Evolutionary conservation across 2,329 filamentous ascomycete species (phyloP).

Genomic region (Penicillium sp.): DNA sequence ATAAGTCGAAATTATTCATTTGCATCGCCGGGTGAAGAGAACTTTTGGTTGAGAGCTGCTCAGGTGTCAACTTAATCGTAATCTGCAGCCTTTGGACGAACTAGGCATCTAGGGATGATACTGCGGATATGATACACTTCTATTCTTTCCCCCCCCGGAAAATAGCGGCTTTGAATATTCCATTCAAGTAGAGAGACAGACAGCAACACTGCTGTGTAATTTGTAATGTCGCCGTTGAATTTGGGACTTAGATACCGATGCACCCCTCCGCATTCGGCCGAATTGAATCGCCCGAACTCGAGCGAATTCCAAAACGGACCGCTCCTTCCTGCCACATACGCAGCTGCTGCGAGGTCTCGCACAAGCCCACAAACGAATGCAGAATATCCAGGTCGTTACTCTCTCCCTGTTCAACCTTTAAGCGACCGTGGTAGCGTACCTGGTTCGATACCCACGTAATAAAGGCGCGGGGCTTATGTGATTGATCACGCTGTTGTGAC

Average conservation of each 20-base stretch:
- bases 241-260: background rate
- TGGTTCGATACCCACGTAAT: no score
- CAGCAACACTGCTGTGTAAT: no score
- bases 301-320: background rate
- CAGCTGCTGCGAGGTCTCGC: background rate
- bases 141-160: no score
- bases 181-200: no score
- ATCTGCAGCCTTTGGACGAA: background rate
- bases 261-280: background rate
- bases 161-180: no score
- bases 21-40: background rate
- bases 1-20: background rate
- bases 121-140: no score
- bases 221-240: no score
- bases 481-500: no score
- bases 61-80: background rate
- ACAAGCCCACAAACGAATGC: background rate
- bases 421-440: no score
- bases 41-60: background rate
- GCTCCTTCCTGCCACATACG: background rate
- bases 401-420: no score
- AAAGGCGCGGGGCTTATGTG: no score
- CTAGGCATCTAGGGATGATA: no score
- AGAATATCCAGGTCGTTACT: background rate
- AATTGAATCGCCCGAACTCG: background rate